Evolutionary conservation across 768 basidiomycete genomes (phyloP).

Genomic region (Suillus paluster): DNA sequence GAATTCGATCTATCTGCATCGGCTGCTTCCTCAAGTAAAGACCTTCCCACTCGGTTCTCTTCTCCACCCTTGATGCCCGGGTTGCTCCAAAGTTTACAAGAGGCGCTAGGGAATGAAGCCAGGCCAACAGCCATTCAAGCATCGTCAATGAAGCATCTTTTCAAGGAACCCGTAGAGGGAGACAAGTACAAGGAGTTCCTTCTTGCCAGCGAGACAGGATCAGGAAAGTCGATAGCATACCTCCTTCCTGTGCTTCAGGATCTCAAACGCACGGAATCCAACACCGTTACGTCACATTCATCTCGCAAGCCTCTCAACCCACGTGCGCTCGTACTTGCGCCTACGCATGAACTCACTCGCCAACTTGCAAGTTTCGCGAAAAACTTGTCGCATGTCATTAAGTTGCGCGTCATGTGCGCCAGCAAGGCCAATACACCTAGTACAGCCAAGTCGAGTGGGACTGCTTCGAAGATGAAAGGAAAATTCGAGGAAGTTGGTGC

Average conservation of each 20-base stretch:
- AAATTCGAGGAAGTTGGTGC: slow-evolving; percentile 27
- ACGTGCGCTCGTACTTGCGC: slow-evolving; percentile 80
- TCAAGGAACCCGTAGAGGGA: slow-evolving; percentile 35
- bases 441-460: slow-evolving; percentile 31
- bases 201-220: slow-evolving; percentile 88
- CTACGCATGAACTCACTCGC: slow-evolving; percentile 87
- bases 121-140: slow-evolving; percentile 81
- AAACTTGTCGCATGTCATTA: slow-evolving; percentile 69
- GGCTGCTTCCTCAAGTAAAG: slow-evolving; percentile 19
- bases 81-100: slow-evolving; percentile 58
- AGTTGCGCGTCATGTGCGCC: slow-evolving; percentile 75
- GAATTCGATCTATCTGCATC: slow-evolving; percentile 42
- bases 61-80: slow-evolving; percentile 75
- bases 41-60: slow-evolving; percentile 51
- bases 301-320: slow-evolving; percentile 56
- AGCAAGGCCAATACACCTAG: slow-evolving; percentile 58
- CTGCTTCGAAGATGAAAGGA: slow-evolving; percentile 55
- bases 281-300: slow-evolving; percentile 12
- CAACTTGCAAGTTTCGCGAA: slow-evolving; percentile 82
- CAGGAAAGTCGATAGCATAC: slow-evolving; percentile 91
- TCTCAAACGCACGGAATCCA: slow-evolving; percentile 61
- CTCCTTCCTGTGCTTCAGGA: slow-evolving; percentile 79
- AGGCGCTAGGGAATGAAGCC: slow-evolving; percentile 59
- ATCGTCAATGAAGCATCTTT: slow-evolving; percentile 68
- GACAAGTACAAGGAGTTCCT: slow-evolving; percentile 51